Evolutionary conservation across 2,329 filamentous ascomycete species (phyloP).

Genomic region (Diaporthe citrichinensis): DNA sequence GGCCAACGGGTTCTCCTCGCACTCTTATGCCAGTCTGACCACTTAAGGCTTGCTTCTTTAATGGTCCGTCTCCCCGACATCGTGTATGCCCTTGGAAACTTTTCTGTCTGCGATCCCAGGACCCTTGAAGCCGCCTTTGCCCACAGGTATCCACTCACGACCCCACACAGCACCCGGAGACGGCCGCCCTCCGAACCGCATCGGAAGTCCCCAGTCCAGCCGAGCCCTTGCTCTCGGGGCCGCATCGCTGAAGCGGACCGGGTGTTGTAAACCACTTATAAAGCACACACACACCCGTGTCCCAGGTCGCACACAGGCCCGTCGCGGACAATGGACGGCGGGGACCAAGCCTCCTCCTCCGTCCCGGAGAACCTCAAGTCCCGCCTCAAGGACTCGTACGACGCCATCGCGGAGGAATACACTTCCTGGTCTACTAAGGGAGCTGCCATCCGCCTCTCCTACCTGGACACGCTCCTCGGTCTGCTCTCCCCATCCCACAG

Average conservation of each 20-base stretch:
- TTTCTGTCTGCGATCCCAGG: neutral
- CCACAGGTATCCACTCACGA: neutral
- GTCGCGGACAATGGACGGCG: neutral
- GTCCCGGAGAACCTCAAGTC: constrained; percentile 51
- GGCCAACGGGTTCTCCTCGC: neutral
- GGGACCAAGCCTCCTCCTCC: neutral
- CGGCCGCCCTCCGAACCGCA: constrained; percentile 20
- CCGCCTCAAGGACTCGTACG: constrained; percentile 57
- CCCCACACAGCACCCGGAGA: constrained; percentile 16
- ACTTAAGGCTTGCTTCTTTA: neutral
- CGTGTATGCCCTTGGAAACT: no score
- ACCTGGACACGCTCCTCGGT: constrained; percentile 52
- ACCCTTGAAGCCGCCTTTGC: constrained; percentile 8
- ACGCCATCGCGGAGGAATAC: constrained; percentile 56
- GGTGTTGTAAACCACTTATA: neutral
- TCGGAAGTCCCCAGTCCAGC: neutral
- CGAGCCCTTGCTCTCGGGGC: neutral
- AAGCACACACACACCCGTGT: neutral
- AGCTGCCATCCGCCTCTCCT: constrained; percentile 49
- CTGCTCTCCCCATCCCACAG: constrained; percentile 43
- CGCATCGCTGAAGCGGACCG: neutral
- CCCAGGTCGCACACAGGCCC: neutral
- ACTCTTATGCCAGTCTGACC: neutral
- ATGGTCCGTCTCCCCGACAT: neutral
- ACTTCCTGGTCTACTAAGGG: constrained; percentile 56